Evolutionary conservation across 2,329 filamentous ascomycete genomes (phyloP).

Genomic region (Incumbomyces lentus): DNA sequence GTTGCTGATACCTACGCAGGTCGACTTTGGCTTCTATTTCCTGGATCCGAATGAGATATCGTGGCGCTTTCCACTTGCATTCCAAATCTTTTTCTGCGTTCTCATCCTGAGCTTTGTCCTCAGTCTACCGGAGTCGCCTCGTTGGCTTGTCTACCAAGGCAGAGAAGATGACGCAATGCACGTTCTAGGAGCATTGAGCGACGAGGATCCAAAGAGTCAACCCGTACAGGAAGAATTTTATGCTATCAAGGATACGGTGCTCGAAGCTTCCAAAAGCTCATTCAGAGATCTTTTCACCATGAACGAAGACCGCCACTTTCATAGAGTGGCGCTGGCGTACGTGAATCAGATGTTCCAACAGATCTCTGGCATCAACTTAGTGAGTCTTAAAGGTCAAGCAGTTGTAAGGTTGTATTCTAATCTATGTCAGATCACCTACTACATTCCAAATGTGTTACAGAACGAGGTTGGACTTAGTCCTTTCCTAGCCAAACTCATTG

Average conservation of each 20-base stretch:
- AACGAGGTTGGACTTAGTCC: conserved; percentile 32
- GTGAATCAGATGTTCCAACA: conserved; percentile 48
- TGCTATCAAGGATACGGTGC: conserved; percentile 44
- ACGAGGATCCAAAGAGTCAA: conserved; percentile 36
- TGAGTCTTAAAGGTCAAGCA: conserved; percentile 12
- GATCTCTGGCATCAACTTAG: conserved; percentile 36
- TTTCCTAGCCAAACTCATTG: conserved; percentile 37
- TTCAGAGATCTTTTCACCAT: conserved; percentile 51
- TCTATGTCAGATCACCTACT: conserved; percentile 25
- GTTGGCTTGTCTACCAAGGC: conserved; percentile 49
- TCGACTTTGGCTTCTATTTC: conserved; percentile 44
- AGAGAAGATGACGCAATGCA: conserved; percentile 41
- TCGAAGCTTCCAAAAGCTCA: conserved; percentile 41
- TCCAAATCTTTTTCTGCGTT: conserved; percentile 47
- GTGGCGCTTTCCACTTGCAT: conserved; percentile 48
- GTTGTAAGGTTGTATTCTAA: conserved; percentile 12
- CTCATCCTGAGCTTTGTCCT: conserved; percentile 36
- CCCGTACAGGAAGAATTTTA: conserved; percentile 38
- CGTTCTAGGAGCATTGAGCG: conserved; percentile 38
- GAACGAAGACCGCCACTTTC: conserved; percentile 45
- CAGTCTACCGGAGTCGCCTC: conserved; percentile 39
- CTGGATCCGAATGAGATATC: conserved; percentile 37
- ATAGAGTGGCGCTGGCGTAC: conserved; percentile 45
- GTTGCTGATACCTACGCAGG: conserved; percentile 31
- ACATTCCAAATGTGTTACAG: conserved; percentile 35